A percentile compares a stretch with the other conserved stretches of the same genome.
These are phyloP conservation scores for Kwoniella bestiolae DNA, from an alignment of 768 basidiomycete genomes.

Conservation along the genomic window DNA sequence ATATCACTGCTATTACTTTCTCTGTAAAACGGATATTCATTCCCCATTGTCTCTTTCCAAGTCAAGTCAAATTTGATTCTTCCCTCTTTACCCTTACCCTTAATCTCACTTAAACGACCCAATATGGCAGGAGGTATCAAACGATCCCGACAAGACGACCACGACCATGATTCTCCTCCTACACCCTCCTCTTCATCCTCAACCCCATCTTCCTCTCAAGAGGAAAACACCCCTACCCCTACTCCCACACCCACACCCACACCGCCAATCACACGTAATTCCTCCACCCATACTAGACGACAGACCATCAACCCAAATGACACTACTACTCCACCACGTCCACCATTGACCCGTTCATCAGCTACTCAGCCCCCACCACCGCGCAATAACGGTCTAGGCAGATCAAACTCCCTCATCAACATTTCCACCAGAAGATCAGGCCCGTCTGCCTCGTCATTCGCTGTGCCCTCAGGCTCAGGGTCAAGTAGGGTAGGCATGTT, in stretches of 20 bases:
- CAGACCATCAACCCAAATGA: slow-evolving; percentile 9
- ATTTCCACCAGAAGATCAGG: slow-evolving; percentile 34
- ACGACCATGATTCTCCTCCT: neutral
- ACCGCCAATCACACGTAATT: slow-evolving; percentile 11
- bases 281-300: neutral
- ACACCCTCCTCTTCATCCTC: slow-evolving; percentile 9
- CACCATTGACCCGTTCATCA: slow-evolving; percentile 39
- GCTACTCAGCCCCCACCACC: slow-evolving; percentile 23
- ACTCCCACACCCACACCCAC: slow-evolving; percentile 14
- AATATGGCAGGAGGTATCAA: slow-evolving; percentile 29
- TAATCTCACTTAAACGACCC: neutral
- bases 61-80: too few species aligned
- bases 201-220: neutral
- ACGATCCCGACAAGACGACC: slow-evolving; percentile 27
- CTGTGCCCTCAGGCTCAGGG: slow-evolving; percentile 7
- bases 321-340: slow-evolving; percentile 28
- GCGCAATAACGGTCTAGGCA: slow-evolving; percentile 29
- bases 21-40: slow-evolving; percentile 9
- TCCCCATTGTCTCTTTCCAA: neutral
- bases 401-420: slow-evolving; percentile 37
- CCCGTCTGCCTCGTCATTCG: neutral
- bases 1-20: neutral
- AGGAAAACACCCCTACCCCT: slow-evolving; percentile 17
- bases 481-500: slow-evolving; percentile 29
- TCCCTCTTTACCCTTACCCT: neutral